phyloP scores from a whole-genome alignment of 805 yeast genomes.

The Barnettozyma populi region DNA sequence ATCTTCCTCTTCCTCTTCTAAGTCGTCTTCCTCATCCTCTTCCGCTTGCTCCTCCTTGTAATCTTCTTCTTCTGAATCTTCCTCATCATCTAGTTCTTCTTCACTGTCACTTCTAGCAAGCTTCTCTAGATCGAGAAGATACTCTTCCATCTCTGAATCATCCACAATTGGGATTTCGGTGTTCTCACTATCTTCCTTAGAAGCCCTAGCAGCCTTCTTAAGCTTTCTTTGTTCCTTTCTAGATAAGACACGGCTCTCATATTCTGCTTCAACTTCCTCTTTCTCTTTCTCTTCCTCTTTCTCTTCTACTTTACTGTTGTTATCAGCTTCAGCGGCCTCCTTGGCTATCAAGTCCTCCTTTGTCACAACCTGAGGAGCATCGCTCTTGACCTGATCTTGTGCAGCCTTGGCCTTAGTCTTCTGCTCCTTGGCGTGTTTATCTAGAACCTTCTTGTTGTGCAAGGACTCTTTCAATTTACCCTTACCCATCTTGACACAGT shows the following conservation, averaged over 20 bases:
- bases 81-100: constrained; percentile 31
- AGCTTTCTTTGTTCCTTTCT: constrained; percentile 59
- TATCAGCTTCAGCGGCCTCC: constrained; percentile 15
- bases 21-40: constrained; percentile 41
- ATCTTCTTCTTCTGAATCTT: constrained; percentile 31
- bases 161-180: constrained; percentile 41
- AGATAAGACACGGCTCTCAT: constrained; percentile 47
- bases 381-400: constrained; percentile 20
- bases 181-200: constrained; percentile 20
- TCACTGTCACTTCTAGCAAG: constrained; percentile 49
- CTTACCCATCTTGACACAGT: constrained; percentile 20
- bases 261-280: constrained; percentile 23
- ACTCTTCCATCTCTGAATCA: constrained; percentile 41
- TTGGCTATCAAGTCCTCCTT: constrained; percentile 25
- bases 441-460: constrained; percentile 14
- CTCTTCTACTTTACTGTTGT: too few relatives aligned
- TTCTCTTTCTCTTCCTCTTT: constrained; percentile 16
- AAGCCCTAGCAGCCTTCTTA: constrained; percentile 37
- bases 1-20: constrained; percentile 49
- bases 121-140: constrained; percentile 44
- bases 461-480: constrained; percentile 24
- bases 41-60: constrained; percentile 32
- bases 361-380: constrained; percentile 29
- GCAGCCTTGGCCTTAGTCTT: constrained; percentile 16
- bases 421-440: constrained; percentile 16